These are phyloP conservation scores for Plasmopara muralis DNA, from an alignment of 352 stramenopile genomes.

Conservation along the genomic window DNA sequence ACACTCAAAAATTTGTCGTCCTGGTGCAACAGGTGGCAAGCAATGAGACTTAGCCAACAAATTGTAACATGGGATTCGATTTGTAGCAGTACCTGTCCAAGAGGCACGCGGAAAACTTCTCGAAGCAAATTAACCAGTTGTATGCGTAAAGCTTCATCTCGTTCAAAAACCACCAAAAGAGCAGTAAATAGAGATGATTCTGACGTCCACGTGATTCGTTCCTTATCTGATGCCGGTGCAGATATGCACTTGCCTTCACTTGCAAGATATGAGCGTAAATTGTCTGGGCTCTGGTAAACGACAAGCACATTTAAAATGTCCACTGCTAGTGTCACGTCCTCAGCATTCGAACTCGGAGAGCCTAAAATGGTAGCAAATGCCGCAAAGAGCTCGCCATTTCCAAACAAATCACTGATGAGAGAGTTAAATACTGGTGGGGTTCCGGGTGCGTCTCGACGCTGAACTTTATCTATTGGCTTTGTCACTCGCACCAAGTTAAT, in stretches of 20 bases:
- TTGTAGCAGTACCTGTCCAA: slow-evolving; percentile 44
- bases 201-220: slow-evolving; percentile 52
- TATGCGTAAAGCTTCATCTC: slow-evolving; percentile 49
- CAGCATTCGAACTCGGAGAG: slow-evolving; percentile 30
- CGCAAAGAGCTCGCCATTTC: slow-evolving; percentile 53
- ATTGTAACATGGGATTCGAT: neutral
- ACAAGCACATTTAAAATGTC: slow-evolving; percentile 70
- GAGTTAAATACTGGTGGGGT: slow-evolving; percentile 48
- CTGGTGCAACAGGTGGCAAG: slow-evolving; percentile 13
- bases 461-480: slow-evolving; percentile 52
- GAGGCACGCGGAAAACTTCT: slow-evolving; percentile 66
- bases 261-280: slow-evolving; percentile 53
- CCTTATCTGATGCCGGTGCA: slow-evolving; percentile 50
- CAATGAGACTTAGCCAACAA: neutral
- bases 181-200: slow-evolving; percentile 70
- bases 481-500: slow-evolving; percentile 60
- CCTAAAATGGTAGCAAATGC: slow-evolving; percentile 47
- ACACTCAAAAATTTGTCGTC: slow-evolving; percentile 86
- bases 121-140: slow-evolving; percentile 61
- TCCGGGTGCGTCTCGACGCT: slow-evolving; percentile 52
- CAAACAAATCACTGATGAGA: slow-evolving; percentile 62
- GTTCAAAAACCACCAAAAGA: slow-evolving; percentile 61
- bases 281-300: slow-evolving; percentile 65
- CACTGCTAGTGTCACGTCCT: slow-evolving; percentile 44
- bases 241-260: slow-evolving; percentile 65